These are phyloP conservation scores for Penicillium aurantiogriseum DNA, from an alignment of 2,329 filamentous ascomycete genomes.

Conservation along the genomic window DNA sequence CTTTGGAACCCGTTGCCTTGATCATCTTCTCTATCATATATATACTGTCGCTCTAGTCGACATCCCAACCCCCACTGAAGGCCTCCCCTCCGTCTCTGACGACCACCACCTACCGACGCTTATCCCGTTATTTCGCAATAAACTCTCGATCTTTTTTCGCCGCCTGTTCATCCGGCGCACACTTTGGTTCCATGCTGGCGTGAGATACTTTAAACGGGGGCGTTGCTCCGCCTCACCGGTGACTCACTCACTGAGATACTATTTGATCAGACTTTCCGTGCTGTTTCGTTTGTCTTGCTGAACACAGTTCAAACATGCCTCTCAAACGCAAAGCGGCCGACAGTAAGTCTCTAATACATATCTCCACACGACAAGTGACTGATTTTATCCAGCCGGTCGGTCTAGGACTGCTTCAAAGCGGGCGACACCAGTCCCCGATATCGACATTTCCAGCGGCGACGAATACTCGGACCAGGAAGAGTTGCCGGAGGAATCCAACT, in stretches of 20 bases:
- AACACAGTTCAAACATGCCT: slow-evolving; percentile 54
- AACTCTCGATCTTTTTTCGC: neutral
- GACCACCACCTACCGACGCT: neutral
- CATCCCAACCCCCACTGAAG: too few species aligned
- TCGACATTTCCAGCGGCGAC: slow-evolving; percentile 53
- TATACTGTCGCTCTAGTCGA: neutral
- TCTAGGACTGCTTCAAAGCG: slow-evolving; percentile 50
- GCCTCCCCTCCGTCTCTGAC: neutral
- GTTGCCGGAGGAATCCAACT: slow-evolving; percentile 47
- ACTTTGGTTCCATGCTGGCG: slow-evolving; percentile 21
- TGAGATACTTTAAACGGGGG: slow-evolving; percentile 16
- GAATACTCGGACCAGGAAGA: slow-evolving; percentile 57
- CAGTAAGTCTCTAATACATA: slow-evolving; percentile 42
- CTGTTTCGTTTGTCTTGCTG: neutral
- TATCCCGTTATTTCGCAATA: neutral
- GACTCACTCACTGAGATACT: neutral
- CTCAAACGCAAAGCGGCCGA: slow-evolving; percentile 67
- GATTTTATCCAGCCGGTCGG: slow-evolving; percentile 41
- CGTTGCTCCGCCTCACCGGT: slow-evolving; percentile 13
- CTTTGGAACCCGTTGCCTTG: neutral
- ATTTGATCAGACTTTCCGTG: neutral
- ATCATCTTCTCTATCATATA: neutral
- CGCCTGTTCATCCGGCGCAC: slow-evolving; percentile 16
- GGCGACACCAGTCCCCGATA: slow-evolving; percentile 46
- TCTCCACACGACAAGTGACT: slow-evolving; percentile 18